phyloP scores from a whole-genome alignment of 768 basidiomycete species.

The Mrakia blollopis region DNA sequence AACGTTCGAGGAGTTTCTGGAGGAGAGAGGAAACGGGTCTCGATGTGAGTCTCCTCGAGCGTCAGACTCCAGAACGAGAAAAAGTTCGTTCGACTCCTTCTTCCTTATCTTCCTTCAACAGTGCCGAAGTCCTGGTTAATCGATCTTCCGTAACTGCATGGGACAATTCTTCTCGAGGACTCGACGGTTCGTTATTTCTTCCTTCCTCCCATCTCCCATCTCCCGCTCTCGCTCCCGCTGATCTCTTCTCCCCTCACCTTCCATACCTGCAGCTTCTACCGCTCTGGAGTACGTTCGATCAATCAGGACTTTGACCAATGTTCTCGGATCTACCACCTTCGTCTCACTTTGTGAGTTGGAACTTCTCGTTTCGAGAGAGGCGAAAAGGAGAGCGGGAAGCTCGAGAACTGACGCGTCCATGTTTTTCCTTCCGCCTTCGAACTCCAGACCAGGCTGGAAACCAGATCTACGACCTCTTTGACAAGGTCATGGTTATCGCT shows the following conservation, averaged over 20 bases:
- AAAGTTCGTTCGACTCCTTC: too few relatives aligned
- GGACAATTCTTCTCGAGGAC: conserved; percentile 44
- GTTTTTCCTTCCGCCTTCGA: neutral
- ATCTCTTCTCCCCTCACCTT: too few relatives aligned
- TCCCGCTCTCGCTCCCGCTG: too few relatives aligned
- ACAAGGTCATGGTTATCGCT: conserved; percentile 25
- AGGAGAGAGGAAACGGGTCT: conserved; percentile 44
- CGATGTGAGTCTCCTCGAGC: conserved; percentile 4
- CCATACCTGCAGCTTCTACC: conserved; percentile 38
- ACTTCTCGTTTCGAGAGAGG: too few relatives aligned
- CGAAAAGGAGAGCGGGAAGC: neutral
- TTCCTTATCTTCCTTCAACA: too few relatives aligned
- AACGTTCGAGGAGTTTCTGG: conserved; percentile 55
- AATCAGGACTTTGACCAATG: conserved; percentile 49
- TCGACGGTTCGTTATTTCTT: conserved; percentile 36
- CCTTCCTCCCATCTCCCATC: too few relatives aligned
- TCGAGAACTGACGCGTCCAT: neutral
- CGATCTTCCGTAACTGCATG: conserved; percentile 38
- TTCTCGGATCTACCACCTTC: conserved; percentile 47
- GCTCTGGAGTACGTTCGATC: conserved; percentile 52
- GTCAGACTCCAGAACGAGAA: too few relatives aligned
- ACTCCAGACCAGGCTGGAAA: conserved; percentile 32
- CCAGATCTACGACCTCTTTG: conserved; percentile 35
- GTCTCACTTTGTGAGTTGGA: conserved; percentile 46
- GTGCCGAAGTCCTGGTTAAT: conserved; percentile 32